A percentile compares a stretch with the other conserved stretches of the same genome.
Evolutionary conservation across 1,284 basidiomycete species (phyloP).

Genomic region (Leccinum solheimii): DNA sequence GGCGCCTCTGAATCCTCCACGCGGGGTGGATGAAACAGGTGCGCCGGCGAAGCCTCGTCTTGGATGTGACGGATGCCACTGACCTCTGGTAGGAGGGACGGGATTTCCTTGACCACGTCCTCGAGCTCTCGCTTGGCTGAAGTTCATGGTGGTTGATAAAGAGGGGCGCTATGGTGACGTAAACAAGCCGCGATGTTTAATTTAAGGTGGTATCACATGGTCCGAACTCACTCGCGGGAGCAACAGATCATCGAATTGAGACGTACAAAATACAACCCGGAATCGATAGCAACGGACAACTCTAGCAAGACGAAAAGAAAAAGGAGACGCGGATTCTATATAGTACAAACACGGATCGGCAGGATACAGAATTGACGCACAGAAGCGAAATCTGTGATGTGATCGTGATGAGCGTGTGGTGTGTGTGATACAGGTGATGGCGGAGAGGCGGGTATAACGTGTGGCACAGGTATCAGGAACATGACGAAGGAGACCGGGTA

Average conservation of each 20-base stretch:
- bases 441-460: constrained; percentile 29
- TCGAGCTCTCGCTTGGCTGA: constrained; percentile 10
- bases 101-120: constrained; percentile 2
- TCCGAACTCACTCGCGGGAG: not conserved
- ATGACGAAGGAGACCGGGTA: constrained; percentile 15
- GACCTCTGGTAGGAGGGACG: not conserved
- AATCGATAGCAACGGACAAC: not conserved
- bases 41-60: not conserved
- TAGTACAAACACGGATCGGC: constrained; percentile 13
- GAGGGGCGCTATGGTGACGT: not conserved
- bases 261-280: constrained; percentile 1
- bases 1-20: not conserved
- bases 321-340: constrained; percentile 18
- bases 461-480: constrained; percentile 36
- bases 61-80: not conserved
- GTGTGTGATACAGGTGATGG: constrained; percentile 31
- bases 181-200: not conserved
- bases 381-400: constrained; percentile 16
- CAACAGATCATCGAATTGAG: not conserved
- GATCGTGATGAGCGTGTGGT: constrained; percentile 17
- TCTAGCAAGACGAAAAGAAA: constrained; percentile 7
- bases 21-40: not conserved
- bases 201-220: not conserved
- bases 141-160: not conserved
- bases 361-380: constrained; percentile 23